Base-by-base conservation (phyloP, 2,329 filamentous ascomycete species). In the Scedosporium dehoogii region DNA sequence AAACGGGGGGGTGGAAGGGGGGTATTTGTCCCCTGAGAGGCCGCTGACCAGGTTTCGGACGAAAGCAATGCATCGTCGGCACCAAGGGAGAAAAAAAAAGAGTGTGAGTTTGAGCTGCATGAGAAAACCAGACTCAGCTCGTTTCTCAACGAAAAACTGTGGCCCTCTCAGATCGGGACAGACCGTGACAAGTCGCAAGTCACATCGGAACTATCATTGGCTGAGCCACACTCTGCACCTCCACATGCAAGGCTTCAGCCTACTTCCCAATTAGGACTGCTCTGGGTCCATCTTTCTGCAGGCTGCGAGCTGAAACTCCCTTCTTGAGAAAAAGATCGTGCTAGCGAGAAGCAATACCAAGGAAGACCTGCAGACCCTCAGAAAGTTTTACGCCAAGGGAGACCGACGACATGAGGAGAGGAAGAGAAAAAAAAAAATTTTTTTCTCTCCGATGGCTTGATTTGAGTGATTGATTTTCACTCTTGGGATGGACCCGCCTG, bases 241-340 rank as follows among this genome's bases (percentile, higher is more conserved):
- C 59, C 27, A 55, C 21, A 61, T 61, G 59, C 59, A 38, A 55
- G 46, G 59, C 46, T 53, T 38, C 44, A 61, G 59, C 59, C 59
- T 38, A 61, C 59, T 61, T 41, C 59, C 59, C 42, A n/a, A 55
- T 51, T 21, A 18, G 59, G 59, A 27, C 25, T 14, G 6, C 46
- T 27, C 16, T n/a, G 44, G 27, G 25, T 55, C 44, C 38, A 23
- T 61, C 46, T 21, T 18, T 46, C 44, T 41, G 46, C 59, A 41
- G 25, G 18, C 21, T n/a, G 16, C 23, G 59, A 61, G 59, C 59
- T 61, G 59, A 61, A 61, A 23, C 16, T 33, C 27, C 25, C n/a
- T 18, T 14, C 25, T 29, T 56, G 51, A 56, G 25, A 25, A 56
- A 56, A 56, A 21, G 23, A 56, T 21, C 44, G 16, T 16, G 44